Base-by-base conservation (phyloP, 2,329 filamentous ascomycete species). In the Hypoxylon sp. region DNA sequence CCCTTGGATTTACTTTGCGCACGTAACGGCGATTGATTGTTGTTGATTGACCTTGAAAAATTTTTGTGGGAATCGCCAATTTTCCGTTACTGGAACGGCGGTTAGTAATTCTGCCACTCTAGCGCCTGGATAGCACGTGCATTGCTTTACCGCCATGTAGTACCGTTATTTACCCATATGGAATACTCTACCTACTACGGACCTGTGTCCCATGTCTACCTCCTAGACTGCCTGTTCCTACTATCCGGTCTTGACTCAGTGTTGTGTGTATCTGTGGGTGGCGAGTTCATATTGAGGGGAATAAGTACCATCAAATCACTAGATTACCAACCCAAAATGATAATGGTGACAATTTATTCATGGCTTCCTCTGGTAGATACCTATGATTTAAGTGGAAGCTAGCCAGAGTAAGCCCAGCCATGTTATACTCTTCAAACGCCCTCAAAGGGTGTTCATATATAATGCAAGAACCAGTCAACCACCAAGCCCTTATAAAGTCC, bases 21-120 rank as follows among this genome's bases (percentile, higher is more conserved):
- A 68, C 57, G 57, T 62, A 68, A 61, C 54, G 44, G 33, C 50
- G 33, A 35, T 58, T 61, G 56, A 66, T 63, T 64, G 62, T 60
- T 59, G 57, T 64, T 57, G 22, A 66, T 57, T 63, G 54, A 69
- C 59, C 56, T 59, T 48, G 3, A 63, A 65, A 65, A 50, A 53
- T 25, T 66, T 68, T 71, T 71, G 66, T 71, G 66, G 66, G 62
- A 65, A 69, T 71, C 56, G 49, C 54, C 51, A 69, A 42, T 66
- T 69, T 66, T 64, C 42, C 37, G 49, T 64, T 64, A 7, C 33
- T 63, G 37, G 63, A 56, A 64, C 58, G 49, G 48, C 61, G 56
- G 61, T 57, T 64, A 44, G 50, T 59, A 53, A 57, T 65, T 68
- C 62, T 55, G 51, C 65, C 68, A 56, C 42, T 51, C 58, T 67